Conservation (phyloP, 345 rosid genomes). For the Anastatica hierochuntica region DNA sequence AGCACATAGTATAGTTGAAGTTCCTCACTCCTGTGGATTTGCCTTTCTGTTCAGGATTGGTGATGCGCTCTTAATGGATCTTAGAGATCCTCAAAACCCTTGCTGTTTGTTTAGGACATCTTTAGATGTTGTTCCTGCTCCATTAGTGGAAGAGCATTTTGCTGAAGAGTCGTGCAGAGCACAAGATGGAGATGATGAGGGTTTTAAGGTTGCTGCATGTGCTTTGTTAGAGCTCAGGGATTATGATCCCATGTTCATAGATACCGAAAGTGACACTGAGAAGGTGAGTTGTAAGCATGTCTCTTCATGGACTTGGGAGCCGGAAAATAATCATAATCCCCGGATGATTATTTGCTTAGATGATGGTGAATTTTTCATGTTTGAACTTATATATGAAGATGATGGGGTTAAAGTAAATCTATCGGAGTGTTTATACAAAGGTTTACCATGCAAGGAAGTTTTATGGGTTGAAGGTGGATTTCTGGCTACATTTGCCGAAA, state of each 20-base stretch:
- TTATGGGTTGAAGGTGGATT: constrained; percentile 86
- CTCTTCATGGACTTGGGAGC: constrained; percentile 96
- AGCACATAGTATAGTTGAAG: constrained; percentile 73
- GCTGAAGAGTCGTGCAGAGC: constrained; percentile 63
- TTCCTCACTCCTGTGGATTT: constrained; percentile 75
- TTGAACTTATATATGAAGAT: constrained; percentile 47
- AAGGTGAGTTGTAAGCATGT: constrained; percentile 49
- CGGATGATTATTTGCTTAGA: constrained; percentile 76
- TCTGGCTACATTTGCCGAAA: constrained; percentile 72
- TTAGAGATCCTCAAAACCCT: constrained; percentile 70
- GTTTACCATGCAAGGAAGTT: constrained; percentile 69
- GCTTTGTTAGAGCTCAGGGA: constrained; percentile 89
- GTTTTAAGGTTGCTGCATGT: constrained; percentile 90
- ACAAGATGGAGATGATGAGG: constrained; percentile 90
- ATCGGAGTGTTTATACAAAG: constrained; percentile 76
- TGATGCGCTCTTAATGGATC: constrained; percentile 94
- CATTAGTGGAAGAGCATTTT: constrained; percentile 61
- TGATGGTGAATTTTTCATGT: constrained; percentile 78
- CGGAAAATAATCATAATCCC: constrained; percentile 44
- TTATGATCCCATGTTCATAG: constrained; percentile 97
- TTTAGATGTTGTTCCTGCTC: constrained; percentile 50
- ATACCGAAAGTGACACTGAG: constrained; percentile 40
- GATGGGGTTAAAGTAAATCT: constrained; percentile 45
- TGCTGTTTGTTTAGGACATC: constrained; percentile 59
- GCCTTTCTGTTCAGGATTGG: constrained; percentile 87